phyloP scores from a whole-genome alignment of 306 rosid genomes.

The Glycine soja region DNA sequence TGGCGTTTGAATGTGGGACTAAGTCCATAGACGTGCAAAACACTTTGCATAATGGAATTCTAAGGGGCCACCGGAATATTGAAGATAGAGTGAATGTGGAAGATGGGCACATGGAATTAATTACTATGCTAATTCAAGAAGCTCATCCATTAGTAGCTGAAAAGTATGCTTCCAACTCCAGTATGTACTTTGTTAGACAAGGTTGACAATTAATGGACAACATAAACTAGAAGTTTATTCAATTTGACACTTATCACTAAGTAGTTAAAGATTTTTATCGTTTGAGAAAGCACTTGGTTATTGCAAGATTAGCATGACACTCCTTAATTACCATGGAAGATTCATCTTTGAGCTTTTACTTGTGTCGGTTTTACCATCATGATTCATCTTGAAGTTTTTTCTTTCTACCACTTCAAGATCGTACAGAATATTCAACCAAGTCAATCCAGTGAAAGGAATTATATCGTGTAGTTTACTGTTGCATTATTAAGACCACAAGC shows the following conservation, averaged over 20 bases:
- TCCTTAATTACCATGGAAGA: neutral
- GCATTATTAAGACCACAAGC: too few species aligned
- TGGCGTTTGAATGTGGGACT: too few species aligned
- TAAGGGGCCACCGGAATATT: neutral
- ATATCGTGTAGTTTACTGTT: neutral
- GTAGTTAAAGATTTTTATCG: neutral
- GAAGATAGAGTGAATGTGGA: neutral
- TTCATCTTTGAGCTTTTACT: slow-evolving; percentile 4
- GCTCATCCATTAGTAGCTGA: neutral
- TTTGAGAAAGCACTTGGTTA: neutral
- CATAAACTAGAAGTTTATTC: neutral
- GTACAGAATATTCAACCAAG: neutral
- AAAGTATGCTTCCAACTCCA: neutral
- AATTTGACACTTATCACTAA: neutral
- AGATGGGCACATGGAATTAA: neutral
- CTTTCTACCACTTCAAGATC: neutral
- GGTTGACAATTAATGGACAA: neutral
- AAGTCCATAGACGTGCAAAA: slow-evolving; percentile 14
- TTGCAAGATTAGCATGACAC: neutral
- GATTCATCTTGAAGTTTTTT: neutral
- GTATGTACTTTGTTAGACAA: neutral
- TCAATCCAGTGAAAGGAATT: neutral
- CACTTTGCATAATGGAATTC: neutral
- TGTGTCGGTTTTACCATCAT: neutral
- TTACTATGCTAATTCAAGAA: neutral